Conservation (phyloP, 129 eudicot species). For the Logfia minima region DNA sequence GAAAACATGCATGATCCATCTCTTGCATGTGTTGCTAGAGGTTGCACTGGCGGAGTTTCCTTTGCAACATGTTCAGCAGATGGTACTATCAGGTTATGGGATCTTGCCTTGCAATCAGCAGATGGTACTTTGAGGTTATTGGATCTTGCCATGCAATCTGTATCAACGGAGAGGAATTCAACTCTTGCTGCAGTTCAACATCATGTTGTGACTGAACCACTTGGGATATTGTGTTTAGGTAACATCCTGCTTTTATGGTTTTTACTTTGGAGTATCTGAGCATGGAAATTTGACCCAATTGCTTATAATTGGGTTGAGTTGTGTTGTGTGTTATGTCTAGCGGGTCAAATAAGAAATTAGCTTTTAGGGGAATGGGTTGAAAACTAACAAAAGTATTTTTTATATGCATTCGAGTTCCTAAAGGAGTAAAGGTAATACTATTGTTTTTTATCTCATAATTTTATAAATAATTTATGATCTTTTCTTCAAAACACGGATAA, state of each 20-base stretch:
- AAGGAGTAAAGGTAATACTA: background rate
- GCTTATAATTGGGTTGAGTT: slow-evolving; percentile 3
- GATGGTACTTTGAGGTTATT: slow-evolving; percentile 72
- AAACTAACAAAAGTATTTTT: background rate
- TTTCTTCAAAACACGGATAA: background rate
- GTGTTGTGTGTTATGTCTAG: slow-evolving; percentile 5
- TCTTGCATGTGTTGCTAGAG: slow-evolving; percentile 73
- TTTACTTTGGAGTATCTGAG: slow-evolving; percentile 15
- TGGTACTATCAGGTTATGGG: slow-evolving; percentile 76
- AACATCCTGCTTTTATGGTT: slow-evolving; percentile 18
- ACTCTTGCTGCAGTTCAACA: slow-evolving; percentile 28
- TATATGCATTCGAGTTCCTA: background rate
- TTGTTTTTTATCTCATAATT: background rate
- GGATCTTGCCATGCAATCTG: slow-evolving; percentile 57
- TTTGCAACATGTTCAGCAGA: slow-evolving; percentile 81
- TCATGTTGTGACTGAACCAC: slow-evolving; percentile 25
- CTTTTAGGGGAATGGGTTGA: background rate
- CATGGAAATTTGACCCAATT: background rate
- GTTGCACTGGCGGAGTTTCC: slow-evolving; percentile 68
- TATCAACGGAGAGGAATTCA: slow-evolving; percentile 22
- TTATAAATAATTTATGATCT: background rate
- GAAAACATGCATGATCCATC: slow-evolving; percentile 77
- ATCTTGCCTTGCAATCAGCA: slow-evolving; percentile 45
- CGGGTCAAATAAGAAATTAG: background rate
- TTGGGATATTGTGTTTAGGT: slow-evolving; percentile 51